A percentile compares a stretch with the other conserved stretches of the same genome.
These are phyloP conservation scores for Trypanosoma boissoni DNA, from an alignment of 208 protist species.

Conservation along the genomic window DNA sequence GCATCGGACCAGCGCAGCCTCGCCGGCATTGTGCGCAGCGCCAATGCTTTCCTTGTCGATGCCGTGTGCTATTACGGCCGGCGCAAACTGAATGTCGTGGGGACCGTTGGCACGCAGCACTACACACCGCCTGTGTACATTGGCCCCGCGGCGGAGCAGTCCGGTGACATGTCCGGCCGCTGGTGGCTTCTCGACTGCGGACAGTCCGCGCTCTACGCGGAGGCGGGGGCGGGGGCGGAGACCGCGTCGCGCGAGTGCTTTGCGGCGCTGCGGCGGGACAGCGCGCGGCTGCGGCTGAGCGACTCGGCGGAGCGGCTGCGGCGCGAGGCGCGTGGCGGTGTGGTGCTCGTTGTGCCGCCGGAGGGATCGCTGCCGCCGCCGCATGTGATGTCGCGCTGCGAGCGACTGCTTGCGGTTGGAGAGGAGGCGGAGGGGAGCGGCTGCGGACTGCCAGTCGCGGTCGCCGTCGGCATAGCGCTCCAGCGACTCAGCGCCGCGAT, in stretches of 20 bases:
- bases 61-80: slow-evolving; percentile 74
- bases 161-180: slow-evolving; percentile 1
- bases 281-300: slow-evolving; percentile 31
- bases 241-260: neutral
- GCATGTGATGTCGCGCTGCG: slow-evolving; percentile 54
- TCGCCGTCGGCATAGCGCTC: slow-evolving; percentile 81
- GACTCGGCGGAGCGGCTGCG: slow-evolving; percentile 43
- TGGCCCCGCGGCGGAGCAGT: slow-evolving; percentile 14
- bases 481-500: slow-evolving; percentile 71
- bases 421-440: slow-evolving; percentile 17
- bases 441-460: slow-evolving; percentile 62
- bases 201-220: slow-evolving; percentile 52
- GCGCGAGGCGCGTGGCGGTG: slow-evolving; percentile 13
- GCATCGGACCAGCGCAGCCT: slow-evolving; percentile 85
- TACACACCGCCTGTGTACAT: slow-evolving; percentile 79
- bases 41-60: slow-evolving; percentile 87
- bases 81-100: slow-evolving; percentile 78
- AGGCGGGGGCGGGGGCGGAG: neutral
- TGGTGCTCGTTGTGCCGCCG: slow-evolving; percentile 78
- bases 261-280: neutral
- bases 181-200: slow-evolving; percentile 81
- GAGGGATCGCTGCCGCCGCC: slow-evolving; percentile 75
- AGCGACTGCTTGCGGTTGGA: slow-evolving; percentile 49
- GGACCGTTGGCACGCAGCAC: slow-evolving; percentile 77
- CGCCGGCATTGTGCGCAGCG: slow-evolving; percentile 79